Base-by-base conservation (phyloP, 768 basidiomycete genomes). In the Termitomyces sp. region DNA sequence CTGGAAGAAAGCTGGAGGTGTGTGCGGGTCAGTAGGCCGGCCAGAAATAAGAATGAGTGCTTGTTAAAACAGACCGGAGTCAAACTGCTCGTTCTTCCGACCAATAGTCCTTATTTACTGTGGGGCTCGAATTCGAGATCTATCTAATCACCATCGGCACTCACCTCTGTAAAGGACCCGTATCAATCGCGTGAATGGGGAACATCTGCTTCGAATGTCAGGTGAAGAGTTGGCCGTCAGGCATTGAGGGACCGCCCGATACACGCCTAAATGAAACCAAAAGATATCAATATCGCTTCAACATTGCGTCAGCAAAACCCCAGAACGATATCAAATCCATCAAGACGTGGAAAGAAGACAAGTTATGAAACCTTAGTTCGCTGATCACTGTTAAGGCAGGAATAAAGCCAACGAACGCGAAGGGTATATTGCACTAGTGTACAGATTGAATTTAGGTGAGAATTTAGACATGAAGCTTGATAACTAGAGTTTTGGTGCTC, bases 401-500 rank as follows among this genome's bases (percentile, higher is more conserved):
- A 46, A 50, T 31, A 43, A 45, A 52, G 36, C 40, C 46, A 37
- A 31, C 12, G 34, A 36, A 40, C 32, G 49, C 47, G 37, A 57
- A 36, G 50, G 31, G 49, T 65, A 56, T 65, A 65, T 61, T 63
- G 47, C 42, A 53, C 31, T 63, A 63, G 45, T 63, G 47, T 63
- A 65, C 64, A 62, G 52, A 59, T 59, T 56, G 20, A 43, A 29
- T 40, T 60, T 10, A 42, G 31, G 54, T 50, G 48, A 50, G 52
- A 60, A 56, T 45, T 51, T 60, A 62, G 46, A 47, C 36, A 29
- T 36, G 36, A 29, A 59, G 15, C 25, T 1, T 52, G 20, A 59
- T 29, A 36, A 38, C 45, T 58, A 86, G 60, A 86, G 73, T 65
- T 83, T 85, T 29, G 83, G 72, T 42, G 72, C 60, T 7, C 70